A percentile compares a stretch with the other conserved stretches of the same genome.
These are phyloP conservation scores for Coniochaeta prunicola DNA, from an alignment of 2,329 filamentous ascomycete genomes.

Conservation along the genomic window DNA sequence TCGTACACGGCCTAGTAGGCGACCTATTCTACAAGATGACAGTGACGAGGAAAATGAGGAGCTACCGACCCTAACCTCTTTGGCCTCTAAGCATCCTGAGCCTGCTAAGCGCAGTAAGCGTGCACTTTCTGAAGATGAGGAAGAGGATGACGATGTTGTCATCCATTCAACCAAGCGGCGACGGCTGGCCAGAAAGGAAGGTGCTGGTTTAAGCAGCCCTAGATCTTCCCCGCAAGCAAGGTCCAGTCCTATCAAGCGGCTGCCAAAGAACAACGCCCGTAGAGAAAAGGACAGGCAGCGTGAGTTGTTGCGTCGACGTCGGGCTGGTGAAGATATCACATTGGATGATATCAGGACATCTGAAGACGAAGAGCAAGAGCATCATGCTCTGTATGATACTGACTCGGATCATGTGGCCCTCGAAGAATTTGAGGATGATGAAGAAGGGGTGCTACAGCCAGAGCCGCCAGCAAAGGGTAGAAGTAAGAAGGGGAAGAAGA, in stretches of 20 bases:
- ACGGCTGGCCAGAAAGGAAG: conserved; percentile 5
- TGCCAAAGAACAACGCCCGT: background rate
- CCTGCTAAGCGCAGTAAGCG: conserved; percentile 3
- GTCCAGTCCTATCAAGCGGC: background rate
- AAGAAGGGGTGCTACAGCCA: conserved; percentile 13
- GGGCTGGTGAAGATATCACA: conserved; percentile 18
- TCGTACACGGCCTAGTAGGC: background rate
- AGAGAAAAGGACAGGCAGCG: conserved; percentile 17
- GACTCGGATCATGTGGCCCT: conserved; percentile 20
- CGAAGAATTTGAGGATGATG: conserved; percentile 24
- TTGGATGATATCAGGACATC: conserved; percentile 7
- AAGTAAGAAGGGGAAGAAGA: conserved; percentile 1
- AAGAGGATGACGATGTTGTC: conserved; percentile 1
- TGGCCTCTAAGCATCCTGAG: background rate
- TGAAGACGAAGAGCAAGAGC: conserved; percentile 9
- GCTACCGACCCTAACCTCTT: background rate
- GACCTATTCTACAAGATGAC: conserved; percentile 6
- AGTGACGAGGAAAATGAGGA: conserved; percentile 7
- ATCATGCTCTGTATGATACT: conserved; percentile 18
- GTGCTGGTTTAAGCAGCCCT: background rate
- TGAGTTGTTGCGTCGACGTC: conserved; percentile 20
- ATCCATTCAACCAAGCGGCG: conserved; percentile 10
- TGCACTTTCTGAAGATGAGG: conserved; percentile 4
- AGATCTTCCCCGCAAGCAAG: background rate
- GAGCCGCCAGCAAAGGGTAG: background rate